Percentiles rank a stretch among this genome's conserved stretches.
phyloP scores from a whole-genome alignment of 257 asterid genomes.

The Nicotiana otophora region DNA sequence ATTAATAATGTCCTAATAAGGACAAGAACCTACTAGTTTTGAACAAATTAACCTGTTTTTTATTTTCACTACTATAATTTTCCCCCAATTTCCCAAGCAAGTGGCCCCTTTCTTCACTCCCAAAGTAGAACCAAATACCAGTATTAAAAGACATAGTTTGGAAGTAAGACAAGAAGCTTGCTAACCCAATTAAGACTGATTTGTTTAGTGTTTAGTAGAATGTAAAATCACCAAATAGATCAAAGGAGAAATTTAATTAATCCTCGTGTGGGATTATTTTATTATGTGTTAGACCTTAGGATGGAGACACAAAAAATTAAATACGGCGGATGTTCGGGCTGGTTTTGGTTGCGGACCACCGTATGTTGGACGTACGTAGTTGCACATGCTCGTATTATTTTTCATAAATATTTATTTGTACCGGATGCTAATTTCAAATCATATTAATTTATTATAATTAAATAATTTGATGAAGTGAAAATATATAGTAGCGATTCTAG shows the following conservation, averaged over 20 bases:
- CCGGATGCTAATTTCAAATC: too few relatives aligned
- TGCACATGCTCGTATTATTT: conserved; percentile 3
- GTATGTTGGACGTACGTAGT: neutral
- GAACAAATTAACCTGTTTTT: neutral
- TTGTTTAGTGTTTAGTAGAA: neutral
- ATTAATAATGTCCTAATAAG: neutral
- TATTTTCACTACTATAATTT: neutral
- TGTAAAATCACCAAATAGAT: neutral
- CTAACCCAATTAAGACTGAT: conserved; percentile 9
- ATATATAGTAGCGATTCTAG: too few relatives aligned
- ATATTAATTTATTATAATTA: too few relatives aligned
- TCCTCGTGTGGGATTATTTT: neutral
- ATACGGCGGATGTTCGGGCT: conserved; percentile 23
- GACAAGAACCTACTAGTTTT: conserved; percentile 7
- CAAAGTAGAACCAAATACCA: neutral
- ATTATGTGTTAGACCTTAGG: neutral
- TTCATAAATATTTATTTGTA: too few relatives aligned
- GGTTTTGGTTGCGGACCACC: conserved; percentile 21
- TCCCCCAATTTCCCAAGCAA: neutral
- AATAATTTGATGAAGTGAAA: too few relatives aligned
- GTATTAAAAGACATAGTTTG: neutral
- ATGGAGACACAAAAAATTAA: conserved; percentile 10
- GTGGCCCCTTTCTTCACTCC: conserved; percentile 17
- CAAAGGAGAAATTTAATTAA: neutral
- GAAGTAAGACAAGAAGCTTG: conserved; percentile 10